phyloP scores from a whole-genome alignment of 257 asterid species.

The Fraxinus pennsylvanica region DNA sequence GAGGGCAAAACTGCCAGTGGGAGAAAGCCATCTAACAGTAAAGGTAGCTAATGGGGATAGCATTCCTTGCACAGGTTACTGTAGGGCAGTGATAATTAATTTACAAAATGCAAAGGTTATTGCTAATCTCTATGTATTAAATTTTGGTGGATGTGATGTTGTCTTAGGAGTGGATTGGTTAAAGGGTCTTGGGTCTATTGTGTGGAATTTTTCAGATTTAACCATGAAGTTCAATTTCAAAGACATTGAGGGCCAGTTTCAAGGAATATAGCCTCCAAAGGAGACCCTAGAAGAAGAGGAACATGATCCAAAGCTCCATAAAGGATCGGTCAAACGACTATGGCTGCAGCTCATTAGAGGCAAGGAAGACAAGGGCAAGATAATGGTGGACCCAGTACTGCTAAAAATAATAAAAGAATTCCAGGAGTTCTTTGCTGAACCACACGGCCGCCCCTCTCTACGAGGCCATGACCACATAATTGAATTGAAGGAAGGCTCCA shows the following conservation, averaged over 20 bases:
- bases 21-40: not conserved
- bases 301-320: not conserved
- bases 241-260: not conserved
- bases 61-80: not conserved
- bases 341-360: not conserved
- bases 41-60: constrained; percentile 5
- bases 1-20: not conserved
- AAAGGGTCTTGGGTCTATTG: not conserved
- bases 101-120: not conserved
- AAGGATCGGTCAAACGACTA: not conserved
- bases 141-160: not conserved
- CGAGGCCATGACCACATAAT: not conserved
- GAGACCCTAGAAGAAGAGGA: not conserved
- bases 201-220: not conserved
- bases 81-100: not conserved
- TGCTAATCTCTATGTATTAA: not conserved
- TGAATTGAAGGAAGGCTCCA: not conserved
- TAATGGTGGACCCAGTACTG: not conserved
- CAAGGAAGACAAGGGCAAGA: not conserved
- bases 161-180: constrained; percentile 7
- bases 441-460: not conserved
- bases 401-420: not conserved
- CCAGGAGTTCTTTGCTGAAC: not conserved
- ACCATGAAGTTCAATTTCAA: not conserved
- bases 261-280: not conserved